Evolutionary conservation across 306 rosid genomes (phyloP), one percentile per base, ranked within the genome.

Genomic region (Luffa acutangula): DNA sequence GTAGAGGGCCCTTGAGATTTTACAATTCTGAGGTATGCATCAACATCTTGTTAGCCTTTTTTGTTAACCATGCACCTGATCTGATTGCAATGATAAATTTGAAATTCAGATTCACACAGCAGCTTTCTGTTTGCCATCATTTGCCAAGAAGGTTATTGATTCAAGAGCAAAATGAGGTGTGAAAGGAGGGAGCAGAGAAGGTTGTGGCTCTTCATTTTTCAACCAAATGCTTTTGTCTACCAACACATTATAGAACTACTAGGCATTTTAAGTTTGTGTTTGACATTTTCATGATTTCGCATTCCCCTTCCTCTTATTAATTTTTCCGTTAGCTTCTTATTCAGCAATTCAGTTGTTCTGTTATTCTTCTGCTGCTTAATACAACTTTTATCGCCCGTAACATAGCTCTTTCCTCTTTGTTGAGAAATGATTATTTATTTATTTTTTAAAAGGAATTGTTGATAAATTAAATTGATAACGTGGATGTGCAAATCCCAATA

Each of bases 61-160:
- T 4, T 3, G 20, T 7, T 49, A 25, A 25, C 31, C 31, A 25
- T 25, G 31, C 31, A 25, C 48, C n/a, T 17, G 15, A 53, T 53
- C n/a, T 56, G 9, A n/a, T 20, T 56, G 9, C 6, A 53, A 56
- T 20, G 9, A 56, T n/a, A n/a, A 56, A 56, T 20, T 56, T 56
- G 62, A 14, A 63, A 81, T 84, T 34, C 93, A 92, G 98, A 82
- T 92, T 81, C 98, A 94, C 58, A 14, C 97, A 34, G 97, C 98
- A 3, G 91, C 98, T 63, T 94, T 94, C 94, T 94, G 98, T 75
- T 83, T 94, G 82, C 97, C 97, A 21, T 88, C 98, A 60, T 94
- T 92, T 85, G 98, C 98, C 5, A 89, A 87, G 89, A 94, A 87
- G 84, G 89, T 86, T 41, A 94, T 94, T 56, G 90, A 85, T 48